A percentile compares a stretch with the other conserved stretches of the same genome.
These are phyloP conservation scores for Diaporthe helianthi DNA, from an alignment of 2,329 filamentous ascomycete species.

Conservation along the genomic window DNA sequence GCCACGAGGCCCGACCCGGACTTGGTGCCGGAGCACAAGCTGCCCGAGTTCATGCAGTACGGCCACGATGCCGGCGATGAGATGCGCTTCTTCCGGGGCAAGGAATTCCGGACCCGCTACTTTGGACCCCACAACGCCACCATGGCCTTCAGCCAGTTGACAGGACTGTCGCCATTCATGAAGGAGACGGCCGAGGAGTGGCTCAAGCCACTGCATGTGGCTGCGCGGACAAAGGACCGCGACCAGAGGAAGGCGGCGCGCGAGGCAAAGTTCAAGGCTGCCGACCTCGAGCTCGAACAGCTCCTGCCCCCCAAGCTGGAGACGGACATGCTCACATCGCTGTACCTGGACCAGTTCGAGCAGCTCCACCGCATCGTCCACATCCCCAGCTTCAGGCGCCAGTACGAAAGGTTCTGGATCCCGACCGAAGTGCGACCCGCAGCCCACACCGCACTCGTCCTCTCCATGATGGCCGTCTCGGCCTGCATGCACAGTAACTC, in stretches of 20 bases:
- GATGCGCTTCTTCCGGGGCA: conserved; percentile 63
- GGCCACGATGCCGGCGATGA: conserved; percentile 51
- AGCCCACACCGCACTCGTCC: conserved; percentile 62
- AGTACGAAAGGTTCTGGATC: conserved; percentile 64
- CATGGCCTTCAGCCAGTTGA: conserved; percentile 62
- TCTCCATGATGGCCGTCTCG: conserved; percentile 67
- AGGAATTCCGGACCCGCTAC: conserved; percentile 66
- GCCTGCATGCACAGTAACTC: conserved; percentile 61
- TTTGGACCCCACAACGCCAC: conserved; percentile 67
- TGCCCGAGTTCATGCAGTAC: conserved; percentile 44
- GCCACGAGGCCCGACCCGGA: conserved; percentile 36
- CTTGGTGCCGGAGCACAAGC: conserved; percentile 33
- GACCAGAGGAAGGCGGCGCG: conserved; percentile 60
- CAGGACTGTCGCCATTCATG: conserved; percentile 67
- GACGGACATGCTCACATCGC: conserved; percentile 55
- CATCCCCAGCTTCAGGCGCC: conserved; percentile 62
- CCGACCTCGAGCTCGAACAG: conserved; percentile 58
- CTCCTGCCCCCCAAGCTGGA: conserved; percentile 57
- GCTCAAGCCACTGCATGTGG: conserved; percentile 64
- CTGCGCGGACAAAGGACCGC: conserved; percentile 60
- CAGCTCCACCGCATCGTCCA: conserved; percentile 65
- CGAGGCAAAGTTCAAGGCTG: conserved; percentile 55
- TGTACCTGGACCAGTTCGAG: conserved; percentile 63
- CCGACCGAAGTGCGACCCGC: conserved; percentile 53
- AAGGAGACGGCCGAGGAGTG: conserved; percentile 68